These are phyloP conservation scores for Eustoma russellianum DNA, from an alignment of 257 asterid genomes.

Conservation along the genomic window DNA sequence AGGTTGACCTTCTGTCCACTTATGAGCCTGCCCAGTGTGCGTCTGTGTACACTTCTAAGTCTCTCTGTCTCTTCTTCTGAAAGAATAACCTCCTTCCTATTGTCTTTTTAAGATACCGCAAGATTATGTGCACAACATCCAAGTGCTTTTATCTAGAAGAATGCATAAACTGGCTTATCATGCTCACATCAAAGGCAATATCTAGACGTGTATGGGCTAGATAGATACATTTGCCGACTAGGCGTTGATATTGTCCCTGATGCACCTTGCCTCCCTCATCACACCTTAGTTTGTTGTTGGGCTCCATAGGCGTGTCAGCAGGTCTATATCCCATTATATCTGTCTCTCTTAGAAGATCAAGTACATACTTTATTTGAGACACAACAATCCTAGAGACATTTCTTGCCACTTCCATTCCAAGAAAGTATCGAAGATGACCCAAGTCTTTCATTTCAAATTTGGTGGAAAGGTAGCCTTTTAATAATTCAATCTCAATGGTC, in stretches of 20 bases:
- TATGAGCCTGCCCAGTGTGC: background rate
- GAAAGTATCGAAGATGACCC: background rate
- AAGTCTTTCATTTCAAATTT: too few relatives aligned
- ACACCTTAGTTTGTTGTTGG: background rate
- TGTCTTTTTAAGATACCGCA: background rate
- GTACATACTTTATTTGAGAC: background rate
- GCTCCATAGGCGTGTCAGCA: too few relatives aligned
- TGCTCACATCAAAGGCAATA: background rate
- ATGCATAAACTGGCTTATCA: slow-evolving; percentile 4
- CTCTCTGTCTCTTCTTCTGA: background rate
- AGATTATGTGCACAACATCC: background rate
- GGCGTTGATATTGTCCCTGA: background rate
- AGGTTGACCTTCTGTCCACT: background rate
- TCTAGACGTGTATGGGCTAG: background rate
- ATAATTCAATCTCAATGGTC: background rate
- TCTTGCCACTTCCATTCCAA: background rate
- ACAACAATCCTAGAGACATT: background rate
- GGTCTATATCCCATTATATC: background rate
- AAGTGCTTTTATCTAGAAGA: background rate
- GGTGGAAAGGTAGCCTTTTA: too few relatives aligned
- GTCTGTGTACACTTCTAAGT: background rate
- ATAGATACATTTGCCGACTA: background rate
- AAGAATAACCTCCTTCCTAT: background rate
- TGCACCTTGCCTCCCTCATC: background rate
- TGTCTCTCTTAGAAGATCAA: background rate